Evolutionary conservation across 225 moss, liverwort and hornwort species (phyloP).

Genomic region (Thuidium tamariscinum): DNA sequence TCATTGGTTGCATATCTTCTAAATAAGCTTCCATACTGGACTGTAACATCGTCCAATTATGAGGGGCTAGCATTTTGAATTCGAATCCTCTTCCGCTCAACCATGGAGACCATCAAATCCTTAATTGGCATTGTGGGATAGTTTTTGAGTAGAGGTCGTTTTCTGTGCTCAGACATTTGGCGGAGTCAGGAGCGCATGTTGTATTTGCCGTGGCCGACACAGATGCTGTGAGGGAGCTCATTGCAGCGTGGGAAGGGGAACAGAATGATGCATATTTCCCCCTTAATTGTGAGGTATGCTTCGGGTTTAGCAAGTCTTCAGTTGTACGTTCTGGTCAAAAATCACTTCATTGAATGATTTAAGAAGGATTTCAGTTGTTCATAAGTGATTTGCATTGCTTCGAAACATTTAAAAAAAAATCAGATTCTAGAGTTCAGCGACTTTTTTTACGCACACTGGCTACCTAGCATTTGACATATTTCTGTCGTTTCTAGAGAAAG

Average conservation of each 20-base stretch:
- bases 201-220: conserved; percentile 55
- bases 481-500: not conserved
- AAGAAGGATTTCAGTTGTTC: not conserved
- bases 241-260: conserved; percentile 44
- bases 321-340: not conserved
- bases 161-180: conserved; percentile 47
- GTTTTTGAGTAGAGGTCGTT: not conserved
- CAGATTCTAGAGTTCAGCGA: not conserved
- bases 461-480: not conserved
- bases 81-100: not conserved
- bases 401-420: not conserved
- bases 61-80: not conserved
- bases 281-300: conserved; percentile 60
- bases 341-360: not conserved
- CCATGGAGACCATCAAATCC: not conserved
- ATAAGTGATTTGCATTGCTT: not conserved
- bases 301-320: not conserved
- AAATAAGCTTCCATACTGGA: not conserved
- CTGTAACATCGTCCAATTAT: not conserved
- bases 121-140: not conserved
- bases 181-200: conserved; percentile 62
- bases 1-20: not conserved
- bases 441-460: not conserved
- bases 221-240: conserved; percentile 30
- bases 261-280: conserved; percentile 1